Conservation (phyloP, 2,329 filamentous ascomycete species). For the Arthroderma sp. region DNA sequence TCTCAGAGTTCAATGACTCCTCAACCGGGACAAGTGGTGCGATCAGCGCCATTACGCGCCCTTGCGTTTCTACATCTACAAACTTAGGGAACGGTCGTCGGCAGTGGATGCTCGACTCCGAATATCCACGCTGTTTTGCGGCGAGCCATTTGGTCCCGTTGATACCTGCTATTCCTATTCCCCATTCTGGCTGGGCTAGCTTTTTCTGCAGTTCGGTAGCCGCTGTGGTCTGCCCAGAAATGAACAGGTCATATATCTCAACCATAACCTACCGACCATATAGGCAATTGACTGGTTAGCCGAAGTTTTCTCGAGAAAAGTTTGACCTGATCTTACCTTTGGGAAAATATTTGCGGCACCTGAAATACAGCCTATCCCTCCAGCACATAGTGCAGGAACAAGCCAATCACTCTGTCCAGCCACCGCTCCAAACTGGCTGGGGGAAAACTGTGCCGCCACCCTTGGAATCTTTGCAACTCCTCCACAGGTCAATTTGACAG, state of each 20-base stretch:
- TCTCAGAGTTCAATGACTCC: not conserved
- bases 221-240: slow-evolving; percentile 34
- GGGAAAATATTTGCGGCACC: slow-evolving; percentile 52
- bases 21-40: not conserved
- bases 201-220: slow-evolving; percentile 39
- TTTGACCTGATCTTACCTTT: slow-evolving; percentile 19
- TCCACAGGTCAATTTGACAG: slow-evolving; percentile 27
- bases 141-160: slow-evolving; percentile 51
- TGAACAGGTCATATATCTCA: slow-evolving; percentile 37
- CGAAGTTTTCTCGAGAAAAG: not conserved
- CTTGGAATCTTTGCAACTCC: slow-evolving; percentile 31
- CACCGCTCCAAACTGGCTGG: slow-evolving; percentile 26
- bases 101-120: slow-evolving; percentile 37
- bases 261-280: slow-evolving; percentile 26
- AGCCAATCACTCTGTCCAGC: slow-evolving; percentile 34
- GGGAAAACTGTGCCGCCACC: slow-evolving; percentile 23
- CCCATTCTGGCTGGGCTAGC: slow-evolving; percentile 42
- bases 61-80: slow-evolving; percentile 32
- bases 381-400: slow-evolving; percentile 45
- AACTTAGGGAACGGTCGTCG: slow-evolving; percentile 43
- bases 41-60: slow-evolving; percentile 23
- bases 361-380: slow-evolving; percentile 48
- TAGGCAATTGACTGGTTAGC: not conserved
- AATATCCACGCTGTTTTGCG: slow-evolving; percentile 40
- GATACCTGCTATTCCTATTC: slow-evolving; percentile 46